Evolutionary conservation across 495 filamentous ascomycete genomes (phyloP), one percentile per base, ranked within the genome.

Genomic region (Trichocladium uniseriatum): DNA sequence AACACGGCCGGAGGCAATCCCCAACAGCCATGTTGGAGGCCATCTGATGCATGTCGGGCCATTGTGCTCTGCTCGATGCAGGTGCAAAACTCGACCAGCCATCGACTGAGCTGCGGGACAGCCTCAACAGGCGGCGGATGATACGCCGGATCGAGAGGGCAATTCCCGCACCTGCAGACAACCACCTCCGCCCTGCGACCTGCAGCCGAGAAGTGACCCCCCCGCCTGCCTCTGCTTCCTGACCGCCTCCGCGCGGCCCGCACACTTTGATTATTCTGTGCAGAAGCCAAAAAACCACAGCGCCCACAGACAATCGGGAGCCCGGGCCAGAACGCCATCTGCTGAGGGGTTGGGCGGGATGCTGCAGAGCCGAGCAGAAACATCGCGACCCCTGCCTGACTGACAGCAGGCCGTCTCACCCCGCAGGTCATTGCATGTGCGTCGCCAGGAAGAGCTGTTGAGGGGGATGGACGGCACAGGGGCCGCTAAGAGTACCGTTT

Each of bases 171-270:
- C 37, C 24, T 55, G 52, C 24, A 27, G 31, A 47, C 43, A 37
- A 43, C 52, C 47, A 39, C 53, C 43, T 43, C 28, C 29, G 38
- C 36, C 47, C 39, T 52, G 54, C 49, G 34, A 22, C 54, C 49
- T 53, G 54, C 54, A 53, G 49, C 49, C 46, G 41, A 47, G 38
- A 52, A 28, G 41, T 39, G 39, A 28, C 44, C 18, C n/a, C 29
- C 21, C 38, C 20, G 49, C 45, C 38, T 31, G 31, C 32, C 27
- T 38, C 8, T 24, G 43, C 20, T 29, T 32, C 37, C 39, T 43
- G 47, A 50, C 47, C 41, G 46, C 52, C 42, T 35, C 20, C 42
- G 31, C 9, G 21, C 39, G 44, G 38, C 27, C 35, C 22, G 28
- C 43, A 18, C 51, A 19, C n/a, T n/a, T n/a, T n/a, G n/a, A n/a